phyloP scores from a whole-genome alignment of 495 filamentous ascomycete genomes.

The Rostrohypoxylon terebratum region DNA sequence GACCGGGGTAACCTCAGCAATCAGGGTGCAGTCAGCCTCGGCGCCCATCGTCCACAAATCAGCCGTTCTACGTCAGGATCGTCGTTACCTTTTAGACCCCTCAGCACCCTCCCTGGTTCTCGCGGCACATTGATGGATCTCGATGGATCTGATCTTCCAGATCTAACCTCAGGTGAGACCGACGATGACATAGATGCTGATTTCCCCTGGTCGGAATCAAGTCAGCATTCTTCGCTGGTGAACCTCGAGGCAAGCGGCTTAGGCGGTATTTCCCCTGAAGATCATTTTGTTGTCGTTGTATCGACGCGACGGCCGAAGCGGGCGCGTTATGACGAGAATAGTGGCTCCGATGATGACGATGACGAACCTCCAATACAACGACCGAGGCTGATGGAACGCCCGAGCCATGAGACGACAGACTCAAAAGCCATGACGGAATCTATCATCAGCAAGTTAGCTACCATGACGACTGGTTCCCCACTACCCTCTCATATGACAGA shows the following conservation, averaged over 20 bases:
- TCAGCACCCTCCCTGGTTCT: slow-evolving; percentile 49
- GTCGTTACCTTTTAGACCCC: slow-evolving; percentile 56
- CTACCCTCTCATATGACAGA: slow-evolving; percentile 12
- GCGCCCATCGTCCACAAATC: slow-evolving; percentile 39
- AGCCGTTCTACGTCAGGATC: slow-evolving; percentile 58
- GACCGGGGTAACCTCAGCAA: slow-evolving; percentile 39
- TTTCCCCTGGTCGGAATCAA: slow-evolving; percentile 54
- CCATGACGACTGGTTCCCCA: slow-evolving; percentile 54
- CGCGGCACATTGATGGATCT: slow-evolving; percentile 30
- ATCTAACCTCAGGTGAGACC: slow-evolving; percentile 45
- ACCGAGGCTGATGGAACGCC: slow-evolving; percentile 8
- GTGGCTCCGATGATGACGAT: slow-evolving; percentile 34
- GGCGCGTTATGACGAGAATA: slow-evolving; percentile 6
- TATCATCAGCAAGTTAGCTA: slow-evolving; percentile 53
- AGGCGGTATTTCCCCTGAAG: slow-evolving; percentile 72
- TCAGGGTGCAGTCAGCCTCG: slow-evolving; percentile 37
- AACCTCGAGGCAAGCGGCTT: slow-evolving; percentile 71
- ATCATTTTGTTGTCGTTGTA: slow-evolving; percentile 73
- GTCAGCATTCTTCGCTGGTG: slow-evolving; percentile 38
- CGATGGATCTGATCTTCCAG: slow-evolving; percentile 40
- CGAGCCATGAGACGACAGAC: slow-evolving; percentile 27
- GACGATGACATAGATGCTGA: slow-evolving; percentile 50
- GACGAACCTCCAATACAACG: slow-evolving; percentile 17
- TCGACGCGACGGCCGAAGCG: slow-evolving; percentile 58
- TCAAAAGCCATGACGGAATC: slow-evolving; percentile 50